Base-by-base conservation (phyloP, 306 rosid genomes). In the Prunus mira region DNA sequence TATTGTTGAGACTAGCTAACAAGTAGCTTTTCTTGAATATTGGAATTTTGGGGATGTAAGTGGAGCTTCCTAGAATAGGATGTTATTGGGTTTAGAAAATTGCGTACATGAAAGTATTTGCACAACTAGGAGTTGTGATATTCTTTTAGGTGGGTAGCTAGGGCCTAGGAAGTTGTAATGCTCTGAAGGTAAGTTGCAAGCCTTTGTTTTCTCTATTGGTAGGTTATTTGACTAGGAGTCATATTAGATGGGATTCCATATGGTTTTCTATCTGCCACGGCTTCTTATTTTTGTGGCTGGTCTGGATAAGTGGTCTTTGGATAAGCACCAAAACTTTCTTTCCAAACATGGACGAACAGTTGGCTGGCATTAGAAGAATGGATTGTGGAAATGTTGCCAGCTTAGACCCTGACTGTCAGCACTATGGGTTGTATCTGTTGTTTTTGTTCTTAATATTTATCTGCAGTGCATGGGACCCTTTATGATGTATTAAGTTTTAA, bases 131-230 rank as follows among this genome's bases (percentile, higher is more conserved):
- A 56, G 22, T n/a, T 1, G 4, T 34, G 65, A 72, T 27, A 51
- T n/a, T 12, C 20, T 8, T 56, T 54, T 47, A 63, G 77, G 72
- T 72, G 32, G 69, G 55, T 67, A 15, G 4, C 43, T 67, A 67
- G 83, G 65, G 34, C 65, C 19, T 60, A 12, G 4, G 83, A 79
- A 78, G 78, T 76, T 65, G 38, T 65, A 64, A 57, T 46, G 67
- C 83, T 74, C 77, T 71, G 63, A 71, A 83, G 70, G 61, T 49
- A 81, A 79, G 81, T 67, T 84, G 63, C 63, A 52, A 55, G 67
- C 71, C 72, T 6, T 38, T 7, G 7, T 38, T 38, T 7, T 76
- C 72, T 69, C 67, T 75, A 20, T 28, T 15, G 10, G 65, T 63
- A 65, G 82, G 12, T 43, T 67, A 60, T 63, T 55, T 15, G 32